phyloP scores from a whole-genome alignment of 495 filamentous ascomycete genomes.

The Talaromyces wortmannii region DNA sequence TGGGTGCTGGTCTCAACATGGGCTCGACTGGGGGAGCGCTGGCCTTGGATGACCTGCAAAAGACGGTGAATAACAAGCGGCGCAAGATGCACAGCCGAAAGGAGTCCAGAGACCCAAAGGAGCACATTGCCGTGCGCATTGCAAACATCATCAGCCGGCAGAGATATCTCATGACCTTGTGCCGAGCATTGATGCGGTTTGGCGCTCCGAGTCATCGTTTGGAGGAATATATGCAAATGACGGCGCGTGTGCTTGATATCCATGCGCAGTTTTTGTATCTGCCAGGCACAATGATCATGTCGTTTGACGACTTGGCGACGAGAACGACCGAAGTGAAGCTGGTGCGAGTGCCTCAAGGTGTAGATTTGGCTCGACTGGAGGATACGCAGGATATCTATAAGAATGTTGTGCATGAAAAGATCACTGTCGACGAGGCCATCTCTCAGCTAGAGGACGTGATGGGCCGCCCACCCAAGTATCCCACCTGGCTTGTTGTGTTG shows the following conservation, averaged over 20 bases:
- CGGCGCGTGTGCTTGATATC: conserved; percentile 78
- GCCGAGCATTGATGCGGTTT: conserved; percentile 79
- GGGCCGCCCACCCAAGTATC: conserved; percentile 55
- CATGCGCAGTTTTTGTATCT: conserved; percentile 90
- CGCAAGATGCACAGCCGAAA: conserved; percentile 17
- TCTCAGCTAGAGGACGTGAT: conserved; percentile 63
- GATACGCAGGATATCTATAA: conserved; percentile 92
- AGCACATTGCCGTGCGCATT: conserved; percentile 81
- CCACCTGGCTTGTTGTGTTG: conserved; percentile 64
- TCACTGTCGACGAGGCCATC: conserved; percentile 80
- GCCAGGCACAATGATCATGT: conserved; percentile 92
- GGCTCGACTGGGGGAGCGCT: conserved; percentile 26
- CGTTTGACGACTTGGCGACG: conserved; percentile 82
- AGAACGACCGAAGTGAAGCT: conserved; percentile 93
- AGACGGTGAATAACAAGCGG: conserved; percentile 21
- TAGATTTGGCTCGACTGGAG: conserved; percentile 77
- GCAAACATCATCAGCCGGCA: conserved; percentile 81
- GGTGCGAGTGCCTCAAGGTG: conserved; percentile 66
- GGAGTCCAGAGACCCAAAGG: conserved; percentile 51
- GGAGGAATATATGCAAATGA: conserved; percentile 90
- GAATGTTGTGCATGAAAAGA: conserved; percentile 80
- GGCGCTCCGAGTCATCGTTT: conserved; percentile 73
- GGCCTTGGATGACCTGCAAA: conserved; percentile 17
- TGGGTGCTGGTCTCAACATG: conserved; percentile 43
- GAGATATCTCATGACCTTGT: conserved; percentile 80